Evolutionary conservation across 1,284 basidiomycete genomes (phyloP).

Genomic region (Boletus mariae): DNA sequence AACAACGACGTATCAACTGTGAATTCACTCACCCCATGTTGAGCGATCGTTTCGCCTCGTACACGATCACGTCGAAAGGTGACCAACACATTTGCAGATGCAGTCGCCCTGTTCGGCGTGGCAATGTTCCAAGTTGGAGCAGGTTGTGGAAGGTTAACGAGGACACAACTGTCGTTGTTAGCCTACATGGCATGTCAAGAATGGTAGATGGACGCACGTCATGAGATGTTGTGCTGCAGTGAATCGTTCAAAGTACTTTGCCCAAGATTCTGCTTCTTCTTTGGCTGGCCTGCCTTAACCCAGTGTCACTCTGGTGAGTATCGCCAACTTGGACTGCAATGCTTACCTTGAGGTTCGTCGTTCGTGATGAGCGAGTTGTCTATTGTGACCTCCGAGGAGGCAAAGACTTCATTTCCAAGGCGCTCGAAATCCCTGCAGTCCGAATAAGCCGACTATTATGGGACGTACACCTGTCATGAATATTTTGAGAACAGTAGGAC

Average conservation of each 20-base stretch:
- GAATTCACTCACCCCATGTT: slow-evolving; percentile 21
- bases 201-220: slow-evolving; percentile 17
- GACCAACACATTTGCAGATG: slow-evolving; percentile 24
- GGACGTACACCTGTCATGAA: neutral
- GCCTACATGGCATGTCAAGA: neutral
- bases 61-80: slow-evolving; percentile 24
- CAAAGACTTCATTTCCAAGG: slow-evolving; percentile 26
- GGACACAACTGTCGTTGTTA: slow-evolving; percentile 15
- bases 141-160: slow-evolving; percentile 29
- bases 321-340: neutral
- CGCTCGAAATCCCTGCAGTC: slow-evolving; percentile 29
- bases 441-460: slow-evolving; percentile 19
- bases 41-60: slow-evolving; percentile 21
- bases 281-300: slow-evolving; percentile 14
- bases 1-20: neutral
- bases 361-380: slow-evolving; percentile 22
- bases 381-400: slow-evolving; percentile 20
- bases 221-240: slow-evolving; percentile 22
- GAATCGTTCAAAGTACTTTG: slow-evolving; percentile 19
- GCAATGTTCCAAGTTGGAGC: slow-evolving; percentile 18
- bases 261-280: slow-evolving; percentile 22
- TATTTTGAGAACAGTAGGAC: neutral
- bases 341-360: slow-evolving; percentile 20
- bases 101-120: slow-evolving; percentile 21
- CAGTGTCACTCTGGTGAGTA: slow-evolving; percentile 3